Evolutionary conservation across 768 basidiomycete genomes (phyloP).

Genomic region (Psilocybe azurescens): DNA sequence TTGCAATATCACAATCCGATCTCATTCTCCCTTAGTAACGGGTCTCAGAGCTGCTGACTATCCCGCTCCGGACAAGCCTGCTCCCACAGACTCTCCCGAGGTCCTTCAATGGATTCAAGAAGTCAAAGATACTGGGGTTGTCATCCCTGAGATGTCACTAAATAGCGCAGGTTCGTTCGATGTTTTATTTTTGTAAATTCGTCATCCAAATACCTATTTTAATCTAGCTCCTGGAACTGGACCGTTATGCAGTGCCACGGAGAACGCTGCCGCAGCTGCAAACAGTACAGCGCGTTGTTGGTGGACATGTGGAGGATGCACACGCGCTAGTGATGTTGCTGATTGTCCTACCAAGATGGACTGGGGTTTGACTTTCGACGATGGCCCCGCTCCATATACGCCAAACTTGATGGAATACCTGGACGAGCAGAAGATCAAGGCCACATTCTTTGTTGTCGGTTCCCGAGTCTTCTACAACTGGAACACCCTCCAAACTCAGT

Average conservation of each 20-base stretch:
- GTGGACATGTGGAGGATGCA: slow-evolving; percentile 85
- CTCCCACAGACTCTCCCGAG: slow-evolving; percentile 63
- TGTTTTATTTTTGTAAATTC: slow-evolving; percentile 7
- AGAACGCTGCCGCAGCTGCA: slow-evolving; percentile 59
- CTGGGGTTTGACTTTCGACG: slow-evolving; percentile 70
- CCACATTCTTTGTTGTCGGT: slow-evolving; percentile 90
- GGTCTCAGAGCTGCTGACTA: slow-evolving; percentile 55
- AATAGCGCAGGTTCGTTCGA: slow-evolving; percentile 44
- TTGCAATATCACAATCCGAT: neutral
- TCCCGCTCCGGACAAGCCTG: slow-evolving; percentile 64
- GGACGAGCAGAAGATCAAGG: slow-evolving; percentile 63
- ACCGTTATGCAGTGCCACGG: slow-evolving; percentile 44
- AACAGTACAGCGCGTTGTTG: slow-evolving; percentile 65
- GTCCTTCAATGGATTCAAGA: slow-evolving; percentile 77
- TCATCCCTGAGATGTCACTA: slow-evolving; percentile 57
- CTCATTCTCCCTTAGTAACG: slow-evolving; percentile 34
- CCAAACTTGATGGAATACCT: slow-evolving; percentile 76
- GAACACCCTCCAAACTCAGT: slow-evolving; percentile 72
- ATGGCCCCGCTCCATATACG: slow-evolving; percentile 83
- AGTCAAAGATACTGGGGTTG: slow-evolving; percentile 54
- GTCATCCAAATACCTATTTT: neutral
- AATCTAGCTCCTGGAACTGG: slow-evolving; percentile 39
- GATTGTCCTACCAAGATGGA: slow-evolving; percentile 71
- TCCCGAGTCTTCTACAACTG: slow-evolving; percentile 80
- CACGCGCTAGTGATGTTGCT: slow-evolving; percentile 65